A percentile compares a stretch with the other conserved stretches of the same genome.
phyloP scores from a whole-genome alignment of 2,329 filamentous ascomycete genomes.

The Pseudocercospora cruenta region DNA sequence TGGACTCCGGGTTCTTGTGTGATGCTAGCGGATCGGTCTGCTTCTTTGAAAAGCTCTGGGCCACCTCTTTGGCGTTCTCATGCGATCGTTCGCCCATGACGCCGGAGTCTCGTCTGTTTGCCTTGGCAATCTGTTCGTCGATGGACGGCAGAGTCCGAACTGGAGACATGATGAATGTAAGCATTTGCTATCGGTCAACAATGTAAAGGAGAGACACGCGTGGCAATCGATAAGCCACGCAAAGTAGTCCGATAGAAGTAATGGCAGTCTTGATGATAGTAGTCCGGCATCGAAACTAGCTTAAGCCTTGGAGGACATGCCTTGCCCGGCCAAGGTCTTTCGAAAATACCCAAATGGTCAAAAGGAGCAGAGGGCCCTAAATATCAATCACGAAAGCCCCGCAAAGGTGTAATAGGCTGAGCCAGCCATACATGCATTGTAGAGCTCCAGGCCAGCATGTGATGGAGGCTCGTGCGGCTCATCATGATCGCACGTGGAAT shows the following conservation, averaged over 20 bases:
- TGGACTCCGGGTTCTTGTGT: conserved; percentile 58
- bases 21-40: conserved; percentile 53
- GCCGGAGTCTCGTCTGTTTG: conserved; percentile 39
- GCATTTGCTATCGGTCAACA: conserved; percentile 45
- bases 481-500: conserved; percentile 18
- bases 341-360: conserved; percentile 3
- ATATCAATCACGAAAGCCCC: conserved; percentile 12
- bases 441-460: conserved; percentile 12
- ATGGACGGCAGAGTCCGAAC: conserved; percentile 46
- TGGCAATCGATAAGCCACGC: conserved; percentile 81
- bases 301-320: conserved; percentile 15
- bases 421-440: neutral
- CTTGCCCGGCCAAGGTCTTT: neutral
- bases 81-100: conserved; percentile 49
- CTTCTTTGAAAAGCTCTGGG: conserved; percentile 52
- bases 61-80: conserved; percentile 58
- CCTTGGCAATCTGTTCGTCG: conserved; percentile 28
- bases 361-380: conserved; percentile 25
- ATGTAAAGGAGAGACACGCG: conserved; percentile 75
- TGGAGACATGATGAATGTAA: conserved; percentile 59
- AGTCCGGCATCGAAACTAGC: conserved; percentile 68
- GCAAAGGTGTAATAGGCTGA: conserved; percentile 12
- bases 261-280: conserved; percentile 84
- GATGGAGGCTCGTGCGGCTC: conserved; percentile 16
- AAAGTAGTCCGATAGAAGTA: conserved; percentile 91